A percentile compares a stretch with the other conserved stretches of the same genome.
phyloP scores from a whole-genome alignment of 2,329 filamentous ascomycete species.

The Shiraia bambusicola region DNA sequence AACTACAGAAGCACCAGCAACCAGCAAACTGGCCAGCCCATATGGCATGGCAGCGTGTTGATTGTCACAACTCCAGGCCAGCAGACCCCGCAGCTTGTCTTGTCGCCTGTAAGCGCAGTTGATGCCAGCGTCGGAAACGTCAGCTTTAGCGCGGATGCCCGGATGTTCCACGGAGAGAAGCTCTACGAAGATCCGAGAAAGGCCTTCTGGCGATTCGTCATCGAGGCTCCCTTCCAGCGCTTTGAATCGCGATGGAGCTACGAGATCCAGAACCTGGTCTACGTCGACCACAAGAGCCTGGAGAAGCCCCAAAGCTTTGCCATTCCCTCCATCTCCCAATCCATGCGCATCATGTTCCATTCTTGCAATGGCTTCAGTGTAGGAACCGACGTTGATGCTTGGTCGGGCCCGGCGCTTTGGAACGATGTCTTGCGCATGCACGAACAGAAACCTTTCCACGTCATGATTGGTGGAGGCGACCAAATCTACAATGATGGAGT shows the following conservation, averaged over 20 bases:
- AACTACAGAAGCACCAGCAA: conserved; percentile 76
- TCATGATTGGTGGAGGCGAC: conserved; percentile 87
- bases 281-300: conserved; percentile 52
- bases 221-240: conserved; percentile 65
- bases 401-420: conserved; percentile 64
- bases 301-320: conserved; percentile 50
- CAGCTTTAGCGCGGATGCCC: conserved; percentile 27
- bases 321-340: conserved; percentile 61
- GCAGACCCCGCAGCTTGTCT: conserved; percentile 60
- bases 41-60: conserved; percentile 84
- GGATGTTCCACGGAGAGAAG: conserved; percentile 53
- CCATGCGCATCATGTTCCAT: conserved; percentile 70
- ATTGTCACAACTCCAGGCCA: conserved; percentile 76
- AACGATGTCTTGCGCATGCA: conserved; percentile 65
- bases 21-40: conserved; percentile 45
- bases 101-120: conserved; percentile 54
- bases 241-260: conserved; percentile 81
- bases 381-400: conserved; percentile 63
- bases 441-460: conserved; percentile 61
- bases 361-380: conserved; percentile 70
- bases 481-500: conserved; percentile 80
- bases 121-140: conserved; percentile 25
- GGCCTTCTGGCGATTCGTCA: conserved; percentile 61
- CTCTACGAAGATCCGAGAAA: conserved; percentile 62
- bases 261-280: conserved; percentile 65